Base-by-base conservation (phyloP, 345 rosid genomes). In the Eucalyptus microcorys region DNA sequence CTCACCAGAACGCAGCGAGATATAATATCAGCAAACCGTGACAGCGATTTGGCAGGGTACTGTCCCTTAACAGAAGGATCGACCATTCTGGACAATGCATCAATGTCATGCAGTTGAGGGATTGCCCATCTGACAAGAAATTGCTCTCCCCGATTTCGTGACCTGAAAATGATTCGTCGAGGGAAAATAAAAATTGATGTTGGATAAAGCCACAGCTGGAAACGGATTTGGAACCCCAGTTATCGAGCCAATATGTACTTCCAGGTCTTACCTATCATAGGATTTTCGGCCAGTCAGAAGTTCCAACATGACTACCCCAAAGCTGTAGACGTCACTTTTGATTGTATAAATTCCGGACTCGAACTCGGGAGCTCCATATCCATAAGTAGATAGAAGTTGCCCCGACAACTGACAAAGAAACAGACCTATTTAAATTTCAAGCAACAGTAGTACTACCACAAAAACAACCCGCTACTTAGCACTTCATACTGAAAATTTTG, bases 281-380 rank as follows among this genome's bases (percentile, higher is more conserved):
- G 99, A 96, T 92, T 94, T 95, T 85, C 99, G 94, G 89, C 99
- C 99, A 3, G 99, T 98, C 93, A 98, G 93, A 91, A 98, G 97
- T 91, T 98, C 99, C 84, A 98, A 88, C 99, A 98, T 98, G 87
- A 97, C 98, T 80, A 96, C 99, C 16, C 99, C 99, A 91, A 98
- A 98, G 93, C 99, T 97, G 91, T 92, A 98, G 85, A 97, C 97
- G 91, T 98, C 99, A 92, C 99, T 97, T 91, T 93, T 94, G 88
- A 90, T 89, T 52, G 97, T 98, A 91, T 97, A 98, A 90, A 93
- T 93, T 90, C 99, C 99, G 2, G 97, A 93, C 91, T 98, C 99
- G 10, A 95, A 97, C 90, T 98, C 99, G 14, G 99, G 99, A 87
- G 99, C 99, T 89, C 99, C 99, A 90, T 96, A 97, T 79, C 97